A percentile compares a stretch with the other conserved stretches of the same genome.
phyloP scores from a whole-genome alignment of 2,329 filamentous ascomycete species.

The Pseudomassariella vexata region DNA sequence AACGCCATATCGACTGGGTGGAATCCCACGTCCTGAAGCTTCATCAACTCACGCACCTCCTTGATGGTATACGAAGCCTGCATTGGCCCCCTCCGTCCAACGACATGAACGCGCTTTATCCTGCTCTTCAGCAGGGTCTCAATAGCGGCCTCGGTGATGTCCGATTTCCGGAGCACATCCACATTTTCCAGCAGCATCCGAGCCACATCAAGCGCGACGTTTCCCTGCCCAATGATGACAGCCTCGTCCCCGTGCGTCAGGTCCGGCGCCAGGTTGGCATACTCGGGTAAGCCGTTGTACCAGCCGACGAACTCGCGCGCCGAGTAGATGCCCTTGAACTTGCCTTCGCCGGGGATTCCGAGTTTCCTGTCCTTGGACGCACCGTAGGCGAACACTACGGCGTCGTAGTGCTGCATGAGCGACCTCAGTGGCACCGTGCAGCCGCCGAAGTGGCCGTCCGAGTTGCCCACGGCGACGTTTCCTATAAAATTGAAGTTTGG shows the following conservation, averaged over 20 bases:
- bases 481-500: constrained; percentile 85
- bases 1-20: constrained; percentile 60
- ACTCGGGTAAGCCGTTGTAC: constrained; percentile 94
- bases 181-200: constrained; percentile 77
- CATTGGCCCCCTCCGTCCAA: constrained; percentile 82
- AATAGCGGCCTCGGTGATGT: constrained; percentile 82
- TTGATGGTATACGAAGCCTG: constrained; percentile 97
- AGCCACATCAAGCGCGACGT: constrained; percentile 91
- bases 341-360: constrained; percentile 72
- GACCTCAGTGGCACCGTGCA: constrained; percentile 57
- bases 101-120: constrained; percentile 75
- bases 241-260: constrained; percentile 73
- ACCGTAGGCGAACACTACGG: constrained; percentile 87
- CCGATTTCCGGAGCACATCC: constrained; percentile 69
- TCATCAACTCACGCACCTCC: constrained; percentile 82
- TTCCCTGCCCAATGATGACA: constrained; percentile 88
- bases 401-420: constrained; percentile 81
- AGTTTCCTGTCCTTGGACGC: constrained; percentile 78
- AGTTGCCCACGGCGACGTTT: constrained; percentile 72
- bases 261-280: constrained; percentile 65
- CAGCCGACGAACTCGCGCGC: constrained; percentile 93
- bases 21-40: constrained; percentile 67
- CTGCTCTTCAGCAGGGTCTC: constrained; percentile 66
- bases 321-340: constrained; percentile 70
- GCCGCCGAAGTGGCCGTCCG: constrained; percentile 30